A percentile compares a stretch with the other conserved stretches of the same genome.
Conservation (phyloP, 2,329 filamentous ascomycete species). For the Periconia macrospinosa region DNA sequence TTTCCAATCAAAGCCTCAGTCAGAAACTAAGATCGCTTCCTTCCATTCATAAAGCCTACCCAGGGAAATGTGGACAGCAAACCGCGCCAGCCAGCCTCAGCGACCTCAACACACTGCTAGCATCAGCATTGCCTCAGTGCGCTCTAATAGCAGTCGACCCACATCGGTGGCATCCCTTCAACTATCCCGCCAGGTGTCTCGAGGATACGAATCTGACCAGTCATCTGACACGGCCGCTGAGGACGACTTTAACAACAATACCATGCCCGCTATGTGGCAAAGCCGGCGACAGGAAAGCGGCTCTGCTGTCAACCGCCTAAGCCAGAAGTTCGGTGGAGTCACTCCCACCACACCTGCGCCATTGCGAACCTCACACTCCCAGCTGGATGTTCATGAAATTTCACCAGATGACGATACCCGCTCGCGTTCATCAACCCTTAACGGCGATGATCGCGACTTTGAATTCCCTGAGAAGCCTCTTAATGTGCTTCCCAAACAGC, state of each 20-base stretch:
- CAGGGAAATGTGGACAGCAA: slow-evolving; percentile 38
- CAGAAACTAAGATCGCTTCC: slow-evolving; percentile 3
- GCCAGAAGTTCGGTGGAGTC: slow-evolving; percentile 24
- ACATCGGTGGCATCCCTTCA: slow-evolving; percentile 29
- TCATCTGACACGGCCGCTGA: slow-evolving; percentile 33
- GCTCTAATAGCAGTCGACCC: slow-evolving; percentile 25
- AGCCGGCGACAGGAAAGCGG: slow-evolving; percentile 18
- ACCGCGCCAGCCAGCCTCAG: slow-evolving; percentile 19
- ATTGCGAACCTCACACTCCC: slow-evolving; percentile 9
- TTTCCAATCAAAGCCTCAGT: neutral
- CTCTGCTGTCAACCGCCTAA: slow-evolving; percentile 21
- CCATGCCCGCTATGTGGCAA: slow-evolving; percentile 34
- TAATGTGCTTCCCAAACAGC: slow-evolving; percentile 19
- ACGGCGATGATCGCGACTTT: slow-evolving; percentile 32
- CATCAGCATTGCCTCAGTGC: slow-evolving; percentile 33
- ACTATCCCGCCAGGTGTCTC: slow-evolving; percentile 18
- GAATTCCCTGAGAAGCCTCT: slow-evolving; percentile 34
- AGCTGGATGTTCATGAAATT: slow-evolving; percentile 2
- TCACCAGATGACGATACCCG: slow-evolving; percentile 34
- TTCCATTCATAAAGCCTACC: slow-evolving; percentile 5
- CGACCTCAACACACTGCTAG: slow-evolving; percentile 32
- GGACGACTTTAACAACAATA: slow-evolving; percentile 21
- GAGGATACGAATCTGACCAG: slow-evolving; percentile 36
- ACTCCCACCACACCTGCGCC: slow-evolving; percentile 15
- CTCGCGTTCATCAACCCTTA: slow-evolving; percentile 37